Percentiles rank a stretch among this genome's conserved stretches.
These are phyloP conservation scores for Exophiala sp. DNA, from an alignment of 2,329 filamentous ascomycete genomes.

Conservation along the genomic window DNA sequence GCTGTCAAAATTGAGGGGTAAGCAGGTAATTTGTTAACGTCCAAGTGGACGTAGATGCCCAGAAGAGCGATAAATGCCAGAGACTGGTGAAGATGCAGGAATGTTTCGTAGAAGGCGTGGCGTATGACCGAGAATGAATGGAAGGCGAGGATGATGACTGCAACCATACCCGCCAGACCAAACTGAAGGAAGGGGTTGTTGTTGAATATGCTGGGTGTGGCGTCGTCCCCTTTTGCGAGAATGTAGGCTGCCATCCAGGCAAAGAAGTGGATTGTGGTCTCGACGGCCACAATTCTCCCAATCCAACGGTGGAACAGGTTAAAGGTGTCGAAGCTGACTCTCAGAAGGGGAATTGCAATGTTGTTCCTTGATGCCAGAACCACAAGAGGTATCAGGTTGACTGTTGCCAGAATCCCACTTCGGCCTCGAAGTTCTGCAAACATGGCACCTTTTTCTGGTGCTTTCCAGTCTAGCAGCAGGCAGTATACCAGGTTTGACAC, in stretches of 20 bases:
- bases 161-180: slow-evolving; percentile 41
- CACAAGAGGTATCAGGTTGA: slow-evolving; percentile 89
- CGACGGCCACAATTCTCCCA: slow-evolving; percentile 66
- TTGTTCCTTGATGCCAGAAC: slow-evolving; percentile 91
- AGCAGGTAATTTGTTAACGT: slow-evolving; percentile 39
- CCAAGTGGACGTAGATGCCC: slow-evolving; percentile 42
- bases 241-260: slow-evolving; percentile 74
- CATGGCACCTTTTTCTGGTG: slow-evolving; percentile 48
- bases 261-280: slow-evolving; percentile 63
- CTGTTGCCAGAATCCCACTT: slow-evolving; percentile 71
- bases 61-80: slow-evolving; percentile 40
- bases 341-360: slow-evolving; percentile 71
- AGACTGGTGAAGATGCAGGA: slow-evolving; percentile 44
- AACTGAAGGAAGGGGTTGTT: slow-evolving; percentile 40
- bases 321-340: slow-evolving; percentile 93
- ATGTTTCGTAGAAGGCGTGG: slow-evolving; percentile 45
- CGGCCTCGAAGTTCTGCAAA: slow-evolving; percentile 79
- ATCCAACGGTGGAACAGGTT: slow-evolving; percentile 85
- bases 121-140: slow-evolving; percentile 43
- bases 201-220: slow-evolving; percentile 34
- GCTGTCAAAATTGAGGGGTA: slow-evolving; percentile 37
- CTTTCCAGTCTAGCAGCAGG: slow-evolving; percentile 39
- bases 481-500: slow-evolving; percentile 72
- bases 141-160: slow-evolving; percentile 38
- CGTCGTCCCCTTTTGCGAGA: slow-evolving; percentile 55